Percentiles rank a stretch among this genome's conserved stretches.
These are phyloP conservation scores for Aspergillus eucalypticola DNA, from an alignment of 2,329 filamentous ascomycete genomes.

Conservation along the genomic window DNA sequence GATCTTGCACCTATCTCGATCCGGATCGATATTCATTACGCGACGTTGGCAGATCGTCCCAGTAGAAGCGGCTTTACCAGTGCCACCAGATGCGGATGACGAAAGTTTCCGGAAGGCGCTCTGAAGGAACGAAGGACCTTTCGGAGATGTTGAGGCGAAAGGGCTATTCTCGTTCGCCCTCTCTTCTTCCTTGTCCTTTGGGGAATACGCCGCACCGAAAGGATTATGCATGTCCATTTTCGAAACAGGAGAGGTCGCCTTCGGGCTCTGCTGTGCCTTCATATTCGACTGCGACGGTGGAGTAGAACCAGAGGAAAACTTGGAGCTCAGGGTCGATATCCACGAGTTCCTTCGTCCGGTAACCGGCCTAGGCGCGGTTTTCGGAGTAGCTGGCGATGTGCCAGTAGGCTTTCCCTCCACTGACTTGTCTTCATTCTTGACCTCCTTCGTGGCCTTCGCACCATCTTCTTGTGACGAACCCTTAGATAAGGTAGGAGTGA, in stretches of 20 bases:
- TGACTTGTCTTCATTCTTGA: conserved; percentile 20
- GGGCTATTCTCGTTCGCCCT: conserved; percentile 35
- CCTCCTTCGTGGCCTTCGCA: conserved; percentile 21
- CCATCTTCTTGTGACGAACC: conserved; percentile 19
- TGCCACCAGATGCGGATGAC: conserved; percentile 58
- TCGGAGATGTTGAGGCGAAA: conserved; percentile 67
- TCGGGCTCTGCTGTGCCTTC: conserved; percentile 34
- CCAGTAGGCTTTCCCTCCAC: conserved; percentile 26
- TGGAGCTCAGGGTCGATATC: conserved; percentile 91
- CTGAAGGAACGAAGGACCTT: conserved; percentile 71
- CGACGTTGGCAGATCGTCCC: conserved; percentile 76
- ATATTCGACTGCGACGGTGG: conserved; percentile 40
- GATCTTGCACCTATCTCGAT: conserved; percentile 76
- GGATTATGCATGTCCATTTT: conserved; percentile 46
- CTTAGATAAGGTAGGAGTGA: conserved; percentile 14
- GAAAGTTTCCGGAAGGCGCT: conserved; percentile 81
- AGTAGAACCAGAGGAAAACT: conserved; percentile 68
- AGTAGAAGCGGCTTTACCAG: conserved; percentile 55
- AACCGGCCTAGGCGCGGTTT: conserved; percentile 33
- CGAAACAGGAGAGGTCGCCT: conserved; percentile 33
- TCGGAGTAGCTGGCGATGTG: conserved; percentile 25
- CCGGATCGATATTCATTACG: conserved; percentile 80
- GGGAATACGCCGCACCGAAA: conserved; percentile 46
- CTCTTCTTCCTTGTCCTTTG: conserved; percentile 47
- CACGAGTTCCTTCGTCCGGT: conserved; percentile 72